Base-by-base conservation (phyloP, 2,329 filamentous ascomycete genomes). In the Colletotrichum sp. region DNA sequence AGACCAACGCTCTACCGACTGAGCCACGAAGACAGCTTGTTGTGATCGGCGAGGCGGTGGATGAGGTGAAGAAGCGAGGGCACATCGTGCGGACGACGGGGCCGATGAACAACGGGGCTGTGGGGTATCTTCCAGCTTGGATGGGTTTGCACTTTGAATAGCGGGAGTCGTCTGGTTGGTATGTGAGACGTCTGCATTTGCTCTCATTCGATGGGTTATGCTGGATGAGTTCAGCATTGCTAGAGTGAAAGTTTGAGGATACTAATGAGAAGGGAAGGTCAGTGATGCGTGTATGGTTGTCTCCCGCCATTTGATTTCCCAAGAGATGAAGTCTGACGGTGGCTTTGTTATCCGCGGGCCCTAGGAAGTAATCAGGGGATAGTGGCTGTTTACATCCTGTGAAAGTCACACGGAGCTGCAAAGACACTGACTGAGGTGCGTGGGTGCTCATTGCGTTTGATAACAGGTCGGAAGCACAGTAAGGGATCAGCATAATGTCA, bases 1-100 rank as follows among this genome's bases (percentile, higher is more conserved):
- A 67, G 64, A 67, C 64, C 64, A 67, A 67, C 64, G 64, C 64
- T 67, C 64, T 67, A 49, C 64, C 64, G 39, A 67, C 64, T 67
- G 64, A 67, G 64, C 64, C 64, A 67, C 64, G 39, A 44, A 67
- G 64, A 67, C 64, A 7, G 12, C 18, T 18, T 44, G 39, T 55
- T 67, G 5, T 67, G 39, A 24, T 66, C 18, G 26, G 26, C 13
- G 2, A 3, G 2, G 26, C n/a, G 36, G 26, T 49, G 39, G 39
- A 15, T 52, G 39, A 21, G 6, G 1, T 7, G 0, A 52, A 15
- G 18, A 34, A 24, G 24, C 64, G 18, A 67, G 39, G 39, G 64
- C 64, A 28, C 28, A 30, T 55, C 18, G 39, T 67, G 64, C 16
- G 63, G 44, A 49, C 44, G 44, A 49, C 24, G 36, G 63, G 39